A percentile compares a stretch with the other conserved stretches of the same genome.
phyloP scores from a whole-genome alignment of 2,329 filamentous ascomycete species.

The Periconia digitata region DNA sequence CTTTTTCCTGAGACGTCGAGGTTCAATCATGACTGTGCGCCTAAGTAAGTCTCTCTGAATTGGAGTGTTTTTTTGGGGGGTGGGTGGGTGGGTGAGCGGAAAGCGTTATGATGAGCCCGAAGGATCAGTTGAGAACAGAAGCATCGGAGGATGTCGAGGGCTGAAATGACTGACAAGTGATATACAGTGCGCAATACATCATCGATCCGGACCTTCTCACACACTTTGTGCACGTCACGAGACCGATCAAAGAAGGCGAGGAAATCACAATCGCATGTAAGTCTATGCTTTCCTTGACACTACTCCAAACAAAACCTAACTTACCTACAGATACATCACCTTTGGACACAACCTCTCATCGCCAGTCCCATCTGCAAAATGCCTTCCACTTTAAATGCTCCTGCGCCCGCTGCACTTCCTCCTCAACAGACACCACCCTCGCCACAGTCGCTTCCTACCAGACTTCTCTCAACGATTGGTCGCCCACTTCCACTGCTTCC shows the following conservation, averaged over 20 bases:
- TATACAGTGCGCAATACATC: constrained; percentile 45
- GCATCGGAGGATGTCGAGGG: no score
- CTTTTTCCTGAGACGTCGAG: constrained; percentile 44
- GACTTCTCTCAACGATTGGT: constrained; percentile 34
- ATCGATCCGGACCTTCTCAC: constrained; percentile 39
- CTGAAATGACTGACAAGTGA: constrained; percentile 3
- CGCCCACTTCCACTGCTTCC: constrained; percentile 14
- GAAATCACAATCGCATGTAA: constrained; percentile 48
- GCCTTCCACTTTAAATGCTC: constrained; percentile 47
- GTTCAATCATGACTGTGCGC: constrained; percentile 46
- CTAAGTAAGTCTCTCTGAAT: constrained; percentile 25
- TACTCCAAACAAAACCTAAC: no score
- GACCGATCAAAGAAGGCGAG: constrained; percentile 37
- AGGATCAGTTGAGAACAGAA: no score
- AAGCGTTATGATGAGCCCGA: no score
- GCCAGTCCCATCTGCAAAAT: constrained; percentile 33
- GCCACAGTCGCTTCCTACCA: constrained; percentile 34
- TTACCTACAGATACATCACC: constrained; percentile 39
- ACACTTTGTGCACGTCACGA: constrained; percentile 43
- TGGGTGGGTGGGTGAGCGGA: not conserved
- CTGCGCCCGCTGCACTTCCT: constrained; percentile 40
- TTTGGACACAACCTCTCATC: constrained; percentile 28
- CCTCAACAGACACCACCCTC: constrained; percentile 35
- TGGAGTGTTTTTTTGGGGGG: not conserved
- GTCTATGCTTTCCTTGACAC: not conserved